Evolutionary conservation across 148 eudicot genomes (phyloP).

Genomic region (Spergularia marina): DNA sequence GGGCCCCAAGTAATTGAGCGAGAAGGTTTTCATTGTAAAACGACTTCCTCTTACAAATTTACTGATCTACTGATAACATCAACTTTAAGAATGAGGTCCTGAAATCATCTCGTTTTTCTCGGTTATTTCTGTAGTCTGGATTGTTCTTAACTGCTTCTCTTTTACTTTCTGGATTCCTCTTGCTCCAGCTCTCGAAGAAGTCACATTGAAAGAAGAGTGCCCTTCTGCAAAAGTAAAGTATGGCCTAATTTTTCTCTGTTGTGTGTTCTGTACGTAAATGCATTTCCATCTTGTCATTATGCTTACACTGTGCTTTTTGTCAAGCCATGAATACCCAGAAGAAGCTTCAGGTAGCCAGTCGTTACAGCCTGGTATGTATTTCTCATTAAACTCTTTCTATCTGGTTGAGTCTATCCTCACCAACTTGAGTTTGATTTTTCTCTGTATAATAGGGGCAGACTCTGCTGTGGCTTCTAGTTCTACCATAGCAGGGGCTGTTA

Average conservation of each 20-base stretch:
- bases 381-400: background rate
- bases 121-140: background rate
- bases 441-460: conserved; percentile 34
- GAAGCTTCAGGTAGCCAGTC: conserved; percentile 51
- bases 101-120: background rate
- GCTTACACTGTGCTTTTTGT: conserved; percentile 24
- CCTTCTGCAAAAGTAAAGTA: conserved; percentile 67
- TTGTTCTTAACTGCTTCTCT: background rate
- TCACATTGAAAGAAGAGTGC: conserved; percentile 52
- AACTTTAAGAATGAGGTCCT: background rate
- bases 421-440: background rate
- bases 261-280: background rate
- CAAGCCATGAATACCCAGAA: conserved; percentile 64
- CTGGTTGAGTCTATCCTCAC: background rate
- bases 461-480: conserved; percentile 42
- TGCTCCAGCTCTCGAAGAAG: conserved; percentile 53
- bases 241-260: conserved; percentile 12
- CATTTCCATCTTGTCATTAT: conserved; percentile 16
- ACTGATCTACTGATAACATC: background rate
- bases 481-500: conserved; percentile 33
- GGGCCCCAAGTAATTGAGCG: background rate
- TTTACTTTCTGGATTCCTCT: conserved; percentile 16
- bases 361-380: conserved; percentile 33
- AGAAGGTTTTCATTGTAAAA: background rate
- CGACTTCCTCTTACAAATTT: background rate